Evolutionary conservation across 2,329 filamentous ascomycete species (phyloP), one percentile per base, ranked within the genome.

Genomic region (Exutisphaerella laricina): DNA sequence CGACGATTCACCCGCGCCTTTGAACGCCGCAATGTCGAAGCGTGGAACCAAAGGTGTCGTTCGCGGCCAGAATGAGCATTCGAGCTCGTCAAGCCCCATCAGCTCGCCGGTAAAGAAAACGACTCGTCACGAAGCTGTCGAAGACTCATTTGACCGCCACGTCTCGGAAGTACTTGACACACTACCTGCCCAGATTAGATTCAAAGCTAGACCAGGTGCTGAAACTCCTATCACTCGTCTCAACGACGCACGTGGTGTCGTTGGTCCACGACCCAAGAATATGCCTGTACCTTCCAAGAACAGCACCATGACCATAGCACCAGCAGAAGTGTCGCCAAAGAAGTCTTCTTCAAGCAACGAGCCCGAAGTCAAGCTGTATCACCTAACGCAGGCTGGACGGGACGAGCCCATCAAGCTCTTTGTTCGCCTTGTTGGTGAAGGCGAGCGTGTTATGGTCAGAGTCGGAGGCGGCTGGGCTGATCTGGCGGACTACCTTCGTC

Each of bases 401-500:
- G 83, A 92, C 51, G 79, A 87, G 9, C 92, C 92, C 0, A 89
- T 96, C 60, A 97, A 96, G 66, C 78, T 98, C 4, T 94, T 94
- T 58, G 89, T 98, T 39, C 84, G 92, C 12, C 82, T 88, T 1
- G 89, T 98, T 2, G 92, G 92, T 37, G 88, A 95, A 63, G 87
- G 86, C 12, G 88, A 97, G 65, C 81, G 92, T 39, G 88, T 97
- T 48, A 97, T 98, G 92, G 92, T 98, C 5, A 85, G 92, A 25
- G 90, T 98, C 9, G 92, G 92, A 9, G 92, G 92, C 46, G 92
- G 92, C n/a, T 98, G 92, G 92, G 88, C 89, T 10, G 92, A 98
- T 64, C 72, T 98, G 14, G 90, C 85, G 26, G 92, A 97, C 64
- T 98, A 96, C 60, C 74, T 98, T 30, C 84, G 88, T 55, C 88